Evolutionary conservation across 2,329 filamentous ascomycete genomes (phyloP).

Genomic region (Xylariaceae sp.): DNA sequence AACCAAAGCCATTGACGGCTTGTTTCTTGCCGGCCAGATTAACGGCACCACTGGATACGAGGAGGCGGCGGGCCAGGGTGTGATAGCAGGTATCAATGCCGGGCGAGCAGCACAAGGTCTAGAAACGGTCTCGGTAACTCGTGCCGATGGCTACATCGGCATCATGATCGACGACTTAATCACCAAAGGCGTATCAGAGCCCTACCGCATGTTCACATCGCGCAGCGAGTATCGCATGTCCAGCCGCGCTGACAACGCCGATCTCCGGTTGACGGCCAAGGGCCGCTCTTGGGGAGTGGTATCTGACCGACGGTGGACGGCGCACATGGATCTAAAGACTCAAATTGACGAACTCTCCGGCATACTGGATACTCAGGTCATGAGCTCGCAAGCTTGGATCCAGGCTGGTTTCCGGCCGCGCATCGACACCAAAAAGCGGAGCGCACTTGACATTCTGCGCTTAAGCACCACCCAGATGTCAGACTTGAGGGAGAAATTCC

Average conservation of each 20-base stretch:
- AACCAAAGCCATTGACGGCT: slow-evolving; percentile 82
- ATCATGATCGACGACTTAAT: slow-evolving; percentile 98
- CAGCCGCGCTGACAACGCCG: slow-evolving; percentile 89
- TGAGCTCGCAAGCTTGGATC: slow-evolving; percentile 64
- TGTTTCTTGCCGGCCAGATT: slow-evolving; percentile 94
- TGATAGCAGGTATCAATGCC: slow-evolving; percentile 91
- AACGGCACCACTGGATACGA: slow-evolving; percentile 98
- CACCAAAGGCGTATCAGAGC: slow-evolving; percentile 94
- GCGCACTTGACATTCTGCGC: slow-evolving; percentile 75
- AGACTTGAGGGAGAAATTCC: slow-evolving; percentile 55
- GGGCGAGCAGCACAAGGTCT: slow-evolving; percentile 71
- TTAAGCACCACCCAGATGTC: slow-evolving; percentile 57
- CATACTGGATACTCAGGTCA: slow-evolving; percentile 54
- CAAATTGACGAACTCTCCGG: slow-evolving; percentile 65
- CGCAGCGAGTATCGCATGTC: slow-evolving; percentile 94
- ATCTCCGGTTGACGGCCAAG: slow-evolving; percentile 75
- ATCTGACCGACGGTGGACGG: slow-evolving; percentile 70
- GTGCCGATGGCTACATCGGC: slow-evolving; percentile 92
- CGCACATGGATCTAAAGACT: slow-evolving; percentile 60
- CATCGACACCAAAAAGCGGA: slow-evolving; percentile 62
- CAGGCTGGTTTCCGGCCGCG: slow-evolving; percentile 65
- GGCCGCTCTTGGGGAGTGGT: slow-evolving; percentile 76
- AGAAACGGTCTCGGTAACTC: slow-evolving; percentile 62
- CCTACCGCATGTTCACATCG: slow-evolving; percentile 97
- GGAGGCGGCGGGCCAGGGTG: slow-evolving; percentile 89